phyloP scores from a whole-genome alignment of 768 basidiomycete species.

The Podaxis sp. region DNA sequence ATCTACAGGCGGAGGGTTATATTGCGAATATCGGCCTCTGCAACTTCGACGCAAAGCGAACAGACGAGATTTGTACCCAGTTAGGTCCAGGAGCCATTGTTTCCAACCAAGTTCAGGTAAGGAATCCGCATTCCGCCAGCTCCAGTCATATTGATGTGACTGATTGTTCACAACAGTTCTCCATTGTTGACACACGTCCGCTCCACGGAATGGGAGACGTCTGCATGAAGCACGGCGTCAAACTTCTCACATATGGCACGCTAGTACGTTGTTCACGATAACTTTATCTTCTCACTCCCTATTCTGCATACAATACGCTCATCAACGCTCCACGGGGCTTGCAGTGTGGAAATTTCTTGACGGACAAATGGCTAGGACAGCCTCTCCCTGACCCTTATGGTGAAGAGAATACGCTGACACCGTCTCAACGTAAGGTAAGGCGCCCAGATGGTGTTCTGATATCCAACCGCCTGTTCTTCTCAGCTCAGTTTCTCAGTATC shows the following conservation, averaged over 20 bases:
- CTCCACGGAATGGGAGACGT: slow-evolving; percentile 74
- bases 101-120: slow-evolving; percentile 79
- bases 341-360: slow-evolving; percentile 79
- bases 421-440: slow-evolving; percentile 75
- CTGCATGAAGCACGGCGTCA: slow-evolving; percentile 67
- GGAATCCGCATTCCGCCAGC: slow-evolving; percentile 15
- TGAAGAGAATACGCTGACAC: slow-evolving; percentile 48
- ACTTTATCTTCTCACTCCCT: neutral
- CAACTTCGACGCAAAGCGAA: slow-evolving; percentile 73
- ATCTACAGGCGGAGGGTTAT: slow-evolving; percentile 56
- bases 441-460: neutral
- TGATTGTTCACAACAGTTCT: slow-evolving; percentile 50
- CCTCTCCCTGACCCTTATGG: slow-evolving; percentile 72
- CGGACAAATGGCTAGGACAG: slow-evolving; percentile 67
- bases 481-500: slow-evolving; percentile 49
- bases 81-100: slow-evolving; percentile 69
- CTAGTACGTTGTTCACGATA: slow-evolving; percentile 43
- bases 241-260: slow-evolving; percentile 78
- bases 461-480: slow-evolving; percentile 2
- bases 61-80: slow-evolving; percentile 75
- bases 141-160: neutral
- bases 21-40: slow-evolving; percentile 70
- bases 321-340: neutral
- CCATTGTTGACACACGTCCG: slow-evolving; percentile 74
- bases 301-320: neutral